A percentile compares a stretch with the other conserved stretches of the same genome.
These are phyloP conservation scores for Olyra latifolia DNA, from an alignment of 176 grass and related monocot species.

Conservation along the genomic window DNA sequence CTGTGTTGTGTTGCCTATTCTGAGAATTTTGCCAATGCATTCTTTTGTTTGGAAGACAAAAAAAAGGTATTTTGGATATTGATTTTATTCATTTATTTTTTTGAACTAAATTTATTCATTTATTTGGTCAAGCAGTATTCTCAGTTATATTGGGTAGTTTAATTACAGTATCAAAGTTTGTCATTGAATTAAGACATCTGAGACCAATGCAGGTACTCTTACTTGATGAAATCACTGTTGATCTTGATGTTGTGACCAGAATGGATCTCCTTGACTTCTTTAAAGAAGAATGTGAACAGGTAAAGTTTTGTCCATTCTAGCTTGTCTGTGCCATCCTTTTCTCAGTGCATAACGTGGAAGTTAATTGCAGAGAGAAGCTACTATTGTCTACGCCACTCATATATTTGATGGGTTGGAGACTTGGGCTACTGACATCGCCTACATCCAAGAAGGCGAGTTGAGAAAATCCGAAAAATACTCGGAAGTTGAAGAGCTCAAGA, in stretches of 20 bases:
- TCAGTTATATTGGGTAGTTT: background rate
- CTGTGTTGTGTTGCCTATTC: constrained; percentile 12
- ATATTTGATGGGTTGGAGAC: constrained; percentile 91
- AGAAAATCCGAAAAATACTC: constrained; percentile 57
- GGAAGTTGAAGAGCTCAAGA: constrained; percentile 61
- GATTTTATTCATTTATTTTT: background rate
- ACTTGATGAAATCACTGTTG: constrained; percentile 88
- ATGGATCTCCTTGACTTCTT: constrained; percentile 97
- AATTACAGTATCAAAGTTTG: background rate
- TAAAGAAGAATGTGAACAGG: constrained; percentile 93
- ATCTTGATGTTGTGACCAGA: constrained; percentile 90
- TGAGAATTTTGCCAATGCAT: background rate
- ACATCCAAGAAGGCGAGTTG: constrained; percentile 90
- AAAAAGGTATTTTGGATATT: background rate
- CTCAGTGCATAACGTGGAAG: background rate
- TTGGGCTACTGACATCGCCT: constrained; percentile 77
- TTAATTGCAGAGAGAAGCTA: constrained; percentile 68
- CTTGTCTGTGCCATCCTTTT: background rate
- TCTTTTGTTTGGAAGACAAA: background rate
- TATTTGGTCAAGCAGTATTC: background rate
- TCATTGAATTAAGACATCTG: constrained; percentile 8
- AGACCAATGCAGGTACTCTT: constrained; percentile 68
- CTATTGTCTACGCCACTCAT: constrained; percentile 87
- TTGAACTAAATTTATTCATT: no score
- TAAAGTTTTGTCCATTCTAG: constrained; percentile 24